Evolutionary conservation across 1,284 basidiomycete genomes (phyloP).

Genomic region (Cryptococcus wingfieldii): DNA sequence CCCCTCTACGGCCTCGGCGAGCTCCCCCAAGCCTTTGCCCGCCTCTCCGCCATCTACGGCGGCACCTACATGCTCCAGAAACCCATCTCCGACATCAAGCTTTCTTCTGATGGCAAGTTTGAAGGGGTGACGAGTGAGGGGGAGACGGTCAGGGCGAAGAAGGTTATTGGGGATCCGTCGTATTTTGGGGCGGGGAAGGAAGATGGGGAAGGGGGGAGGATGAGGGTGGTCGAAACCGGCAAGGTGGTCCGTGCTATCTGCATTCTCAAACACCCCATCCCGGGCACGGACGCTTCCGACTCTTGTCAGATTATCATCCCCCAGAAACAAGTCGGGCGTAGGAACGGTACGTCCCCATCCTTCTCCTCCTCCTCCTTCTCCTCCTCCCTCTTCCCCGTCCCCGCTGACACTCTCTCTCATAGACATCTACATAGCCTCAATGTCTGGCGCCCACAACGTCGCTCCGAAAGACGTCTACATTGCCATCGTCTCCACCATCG

Average conservation of each 20-base stretch:
- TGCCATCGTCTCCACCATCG: conserved; percentile 97
- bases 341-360: conserved; percentile 86
- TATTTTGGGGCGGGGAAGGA: conserved; percentile 83
- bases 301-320: conserved; percentile 97
- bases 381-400: too few species aligned
- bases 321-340: conserved; percentile 92
- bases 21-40: conserved; percentile 97
- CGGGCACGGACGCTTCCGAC: conserved; percentile 92
- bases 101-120: conserved; percentile 80
- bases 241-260: conserved; percentile 97
- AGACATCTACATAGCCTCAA: conserved; percentile 99
- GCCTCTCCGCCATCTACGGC: conserved; percentile 96
- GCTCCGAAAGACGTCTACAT: conserved; percentile 92
- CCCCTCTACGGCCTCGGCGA: conserved; percentile 98
- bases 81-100: conserved; percentile 84
- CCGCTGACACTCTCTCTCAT: too few species aligned
- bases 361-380: too few species aligned
- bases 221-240: conserved; percentile 84
- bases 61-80: conserved; percentile 99
- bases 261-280: conserved; percentile 96
- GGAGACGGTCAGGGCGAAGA: conserved; percentile 95
- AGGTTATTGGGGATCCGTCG: conserved; percentile 95
- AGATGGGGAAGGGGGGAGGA: conserved; percentile 60
- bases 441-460: conserved; percentile 95
- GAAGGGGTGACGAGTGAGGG: conserved; percentile 82